Evolutionary conservation across 2,329 filamentous ascomycete species (phyloP), one percentile per base, ranked within the genome.

Genomic region (Hypocrella siamensis): DNA sequence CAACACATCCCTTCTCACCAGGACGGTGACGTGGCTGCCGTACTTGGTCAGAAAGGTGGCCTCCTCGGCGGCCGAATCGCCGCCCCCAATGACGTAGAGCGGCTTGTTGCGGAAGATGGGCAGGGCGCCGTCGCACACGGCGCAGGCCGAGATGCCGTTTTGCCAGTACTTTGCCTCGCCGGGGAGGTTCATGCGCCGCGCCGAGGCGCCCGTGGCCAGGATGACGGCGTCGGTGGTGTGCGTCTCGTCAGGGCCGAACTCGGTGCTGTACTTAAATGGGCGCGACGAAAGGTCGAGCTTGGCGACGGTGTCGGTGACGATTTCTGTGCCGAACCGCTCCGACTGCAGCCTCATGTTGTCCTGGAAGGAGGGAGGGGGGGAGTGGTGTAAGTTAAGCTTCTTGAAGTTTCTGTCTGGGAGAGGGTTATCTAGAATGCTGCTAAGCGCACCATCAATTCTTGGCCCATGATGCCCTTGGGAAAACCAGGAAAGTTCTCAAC

Each of bases 401-500:
- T 8, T 2, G 12, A 9, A 12, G 12, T n/a, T n/a, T n/a, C n/a
- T n/a, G n/a, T n/a, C n/a, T 24, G 21, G 21, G 21, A 9, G 12
- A 24, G 21, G 21, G 21, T 3, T 9, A 8, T 8, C 9, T 8
- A 24, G 12, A 24, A 24, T 3, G 21, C 9, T 9, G 21, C 8
- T 8, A 12, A 24, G 3, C 25, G 5, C 42, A 74, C 70, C 90
- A 98, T 98, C 43, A 98, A 65, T 49, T 84, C 79, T 35, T 70
- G 60, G 43, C 90, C 90, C 59, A 84, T 80, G 54, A 98, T 85
- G 40, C 79, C 81, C 46, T 82, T 72, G 48, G 82, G 80, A 63
- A 96, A 98, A 30, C 90, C 90, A 17, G 90, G 90, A 60, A 79
- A 98, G 70, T 98, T 98, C 67, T 98, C 90, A 37, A 98, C 76